Percentiles rank a stretch among this genome's conserved stretches.
phyloP scores from a whole-genome alignment of 345 rosid species.

The Lumnitzera littorea region DNA sequence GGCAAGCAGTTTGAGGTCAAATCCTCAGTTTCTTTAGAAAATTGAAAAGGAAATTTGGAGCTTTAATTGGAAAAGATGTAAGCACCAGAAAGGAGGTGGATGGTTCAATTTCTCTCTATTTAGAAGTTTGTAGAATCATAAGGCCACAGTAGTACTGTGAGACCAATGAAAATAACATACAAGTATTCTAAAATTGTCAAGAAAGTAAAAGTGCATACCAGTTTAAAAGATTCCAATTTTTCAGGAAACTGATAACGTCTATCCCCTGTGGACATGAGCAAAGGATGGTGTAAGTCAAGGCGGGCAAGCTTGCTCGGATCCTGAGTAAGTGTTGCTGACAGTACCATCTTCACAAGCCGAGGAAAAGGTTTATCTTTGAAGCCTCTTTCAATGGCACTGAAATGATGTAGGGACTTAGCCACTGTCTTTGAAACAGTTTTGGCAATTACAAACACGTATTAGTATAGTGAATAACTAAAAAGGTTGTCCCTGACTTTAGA shows the following conservation, averaged over 20 bases:
- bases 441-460: too few relatives aligned
- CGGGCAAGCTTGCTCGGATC: constrained; percentile 98
- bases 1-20: too few relatives aligned
- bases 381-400: constrained; percentile 79
- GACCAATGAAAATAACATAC: neutral
- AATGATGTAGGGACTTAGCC: constrained; percentile 11
- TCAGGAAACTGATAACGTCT: constrained; percentile 72
- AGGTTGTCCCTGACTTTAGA: too few relatives aligned
- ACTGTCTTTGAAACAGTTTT: too few relatives aligned
- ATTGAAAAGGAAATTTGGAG: too few relatives aligned
- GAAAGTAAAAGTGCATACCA: constrained; percentile 43
- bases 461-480: too few relatives aligned
- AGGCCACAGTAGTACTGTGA: too few relatives aligned
- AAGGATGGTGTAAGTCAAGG: constrained; percentile 87
- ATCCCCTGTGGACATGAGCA: constrained; percentile 75
- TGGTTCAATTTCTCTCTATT: too few relatives aligned
- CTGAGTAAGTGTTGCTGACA: constrained; percentile 90
- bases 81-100: too few relatives aligned
- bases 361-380: constrained; percentile 75
- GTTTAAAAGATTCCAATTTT: constrained; percentile 70
- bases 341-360: constrained; percentile 79
- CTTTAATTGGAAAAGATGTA: too few relatives aligned
- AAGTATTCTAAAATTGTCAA: neutral
- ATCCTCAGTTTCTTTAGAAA: too few relatives aligned
- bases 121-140: too few relatives aligned